phyloP scores from a whole-genome alignment of 768 basidiomycete species.

The Aureoboletus auriporus region DNA sequence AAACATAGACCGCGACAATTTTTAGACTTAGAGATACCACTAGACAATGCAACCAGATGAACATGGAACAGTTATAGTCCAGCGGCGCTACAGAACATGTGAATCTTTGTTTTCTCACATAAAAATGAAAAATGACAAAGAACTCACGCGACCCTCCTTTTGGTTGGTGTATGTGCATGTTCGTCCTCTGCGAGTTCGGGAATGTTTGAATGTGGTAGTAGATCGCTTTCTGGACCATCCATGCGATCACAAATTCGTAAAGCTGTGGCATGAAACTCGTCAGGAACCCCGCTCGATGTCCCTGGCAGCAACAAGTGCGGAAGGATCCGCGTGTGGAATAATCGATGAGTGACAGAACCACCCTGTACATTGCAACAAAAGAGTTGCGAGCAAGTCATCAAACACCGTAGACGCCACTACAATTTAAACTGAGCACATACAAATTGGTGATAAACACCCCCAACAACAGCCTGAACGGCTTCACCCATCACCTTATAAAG shows the following conservation, averaged over 20 bases:
- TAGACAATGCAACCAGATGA: conserved; percentile 2
- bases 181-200: conserved; percentile 3
- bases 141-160: conserved; percentile 24
- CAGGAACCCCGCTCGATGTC: conserved; percentile 25
- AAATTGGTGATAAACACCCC: conserved; percentile 76
- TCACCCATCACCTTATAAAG: conserved; percentile 77
- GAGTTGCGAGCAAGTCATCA: conserved; percentile 9
- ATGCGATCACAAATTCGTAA: conserved; percentile 26
- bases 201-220: conserved; percentile 3
- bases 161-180: conserved; percentile 6
- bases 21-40: conserved; percentile 7
- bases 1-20: conserved; percentile 5
- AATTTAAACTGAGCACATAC: conserved; percentile 44
- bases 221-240: conserved; percentile 27
- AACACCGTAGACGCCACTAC: conserved; percentile 1
- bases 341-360: conserved; percentile 30
- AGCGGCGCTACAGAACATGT: conserved; percentile 11
- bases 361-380: conserved; percentile 14
- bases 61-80: conserved; percentile 9
- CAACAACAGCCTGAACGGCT: conserved; percentile 70
- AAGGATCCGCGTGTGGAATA: conserved; percentile 35
- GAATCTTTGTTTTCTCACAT: not conserved
- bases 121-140: not conserved
- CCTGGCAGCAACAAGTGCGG: conserved; percentile 29
- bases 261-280: conserved; percentile 27